Evolutionary conservation across 306 rosid genomes (phyloP).

Genomic region (Lathyrus tuberosus): DNA sequence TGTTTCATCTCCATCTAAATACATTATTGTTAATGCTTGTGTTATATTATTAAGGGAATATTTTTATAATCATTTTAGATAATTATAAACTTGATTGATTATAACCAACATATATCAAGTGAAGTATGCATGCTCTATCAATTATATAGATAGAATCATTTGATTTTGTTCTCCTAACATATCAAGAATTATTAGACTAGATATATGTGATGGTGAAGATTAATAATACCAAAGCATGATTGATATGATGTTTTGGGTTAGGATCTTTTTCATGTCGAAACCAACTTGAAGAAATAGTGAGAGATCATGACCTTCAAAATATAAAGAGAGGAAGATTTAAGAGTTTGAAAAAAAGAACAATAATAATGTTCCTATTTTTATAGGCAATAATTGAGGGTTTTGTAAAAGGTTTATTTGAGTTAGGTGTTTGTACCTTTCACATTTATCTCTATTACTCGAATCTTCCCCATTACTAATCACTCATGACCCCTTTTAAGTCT

Average conservation of each 20-base stretch:
- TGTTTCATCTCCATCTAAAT: conserved; percentile 30
- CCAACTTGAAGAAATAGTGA: neutral
- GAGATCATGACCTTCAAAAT: conserved; percentile 4
- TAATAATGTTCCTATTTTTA: neutral
- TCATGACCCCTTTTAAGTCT: conserved; percentile 21
- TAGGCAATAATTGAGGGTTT: conserved; percentile 39
- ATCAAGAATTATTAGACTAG: neutral
- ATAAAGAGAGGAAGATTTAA: neutral
- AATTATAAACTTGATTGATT: conserved; percentile 33
- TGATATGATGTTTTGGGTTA: conserved; percentile 3
- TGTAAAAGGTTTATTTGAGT: conserved; percentile 46
- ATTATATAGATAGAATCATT: conserved; percentile 7
- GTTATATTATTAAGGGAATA: conserved; percentile 42
- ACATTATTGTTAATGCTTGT: conserved; percentile 40
- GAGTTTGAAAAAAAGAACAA: neutral
- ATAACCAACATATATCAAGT: conserved; percentile 28
- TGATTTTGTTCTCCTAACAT: neutral
- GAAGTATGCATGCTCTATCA: conserved; percentile 3
- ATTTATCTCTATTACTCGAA: conserved; percentile 40
- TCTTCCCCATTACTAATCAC: conserved; percentile 28
- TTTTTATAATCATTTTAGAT: conserved; percentile 32
- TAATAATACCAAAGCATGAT: neutral
- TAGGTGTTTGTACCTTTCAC: conserved; percentile 54
- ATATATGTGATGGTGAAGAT: neutral
- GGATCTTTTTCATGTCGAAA: neutral